These are phyloP conservation scores for Tulasnella sp. DNA, from an alignment of 768 basidiomycete genomes.

Conservation along the genomic window DNA sequence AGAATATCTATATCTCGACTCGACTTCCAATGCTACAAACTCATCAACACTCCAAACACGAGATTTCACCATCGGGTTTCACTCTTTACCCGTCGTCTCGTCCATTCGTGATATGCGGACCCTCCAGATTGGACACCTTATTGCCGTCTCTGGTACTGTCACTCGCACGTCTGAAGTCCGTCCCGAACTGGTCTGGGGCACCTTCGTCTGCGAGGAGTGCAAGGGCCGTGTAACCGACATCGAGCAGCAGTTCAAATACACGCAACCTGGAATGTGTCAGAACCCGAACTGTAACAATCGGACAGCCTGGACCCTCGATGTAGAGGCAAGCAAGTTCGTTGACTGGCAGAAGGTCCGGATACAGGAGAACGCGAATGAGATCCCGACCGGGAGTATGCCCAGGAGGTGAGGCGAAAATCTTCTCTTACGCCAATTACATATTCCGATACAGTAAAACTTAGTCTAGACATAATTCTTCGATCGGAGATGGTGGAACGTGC, in stretches of 20 bases:
- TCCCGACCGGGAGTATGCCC: conserved; percentile 97
- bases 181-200: conserved; percentile 87
- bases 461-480: conserved; percentile 89
- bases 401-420: conserved; percentile 41
- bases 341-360: conserved; percentile 99
- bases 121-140: conserved; percentile 85
- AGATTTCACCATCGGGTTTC: conserved; percentile 92
- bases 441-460: conserved; percentile 27
- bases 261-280: conserved; percentile 92
- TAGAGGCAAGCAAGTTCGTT: conserved; percentile 91
- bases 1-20: conserved; percentile 90
- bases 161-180: conserved; percentile 96
- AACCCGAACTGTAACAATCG: conserved; percentile 92
- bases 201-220: conserved; percentile 87
- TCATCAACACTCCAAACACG: conserved; percentile 82
- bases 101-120: conserved; percentile 91
- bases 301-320: conserved; percentile 81
- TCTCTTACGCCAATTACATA: background rate
- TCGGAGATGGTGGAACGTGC: conserved; percentile 96
- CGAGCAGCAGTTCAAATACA: conserved; percentile 99
- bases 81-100: conserved; percentile 84
- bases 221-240: conserved; percentile 78
- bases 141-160: conserved; percentile 94
- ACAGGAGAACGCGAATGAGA: conserved; percentile 97
- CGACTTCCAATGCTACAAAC: conserved; percentile 74